These are phyloP conservation scores for Uromyces viciae-fabae DNA, from an alignment of 1,284 basidiomycete species.

Conservation along the genomic window DNA sequence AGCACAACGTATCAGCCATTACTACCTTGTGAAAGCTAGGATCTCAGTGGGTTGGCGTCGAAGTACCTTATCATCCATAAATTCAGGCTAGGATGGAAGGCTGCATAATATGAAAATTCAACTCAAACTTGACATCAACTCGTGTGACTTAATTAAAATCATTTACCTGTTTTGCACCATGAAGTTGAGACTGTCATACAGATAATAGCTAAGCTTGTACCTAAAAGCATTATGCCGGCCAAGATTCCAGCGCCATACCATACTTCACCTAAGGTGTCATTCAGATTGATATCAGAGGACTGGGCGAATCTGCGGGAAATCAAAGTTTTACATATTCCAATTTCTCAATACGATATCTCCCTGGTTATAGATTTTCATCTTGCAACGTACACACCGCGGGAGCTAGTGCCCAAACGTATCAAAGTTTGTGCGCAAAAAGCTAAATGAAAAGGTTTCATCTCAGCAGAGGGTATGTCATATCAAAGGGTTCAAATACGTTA, in stretches of 20 bases:
- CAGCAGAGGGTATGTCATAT: not conserved
- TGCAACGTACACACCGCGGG: constrained; percentile 23
- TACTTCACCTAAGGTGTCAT: constrained; percentile 25
- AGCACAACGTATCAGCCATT: not conserved
- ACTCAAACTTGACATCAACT: not conserved
- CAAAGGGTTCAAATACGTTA: not conserved
- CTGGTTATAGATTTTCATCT: too few species aligned
- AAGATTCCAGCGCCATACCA: constrained; percentile 13
- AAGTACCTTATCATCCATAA: constrained; percentile 32
- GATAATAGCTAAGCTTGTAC: constrained; percentile 3
- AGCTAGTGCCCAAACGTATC: constrained; percentile 12
- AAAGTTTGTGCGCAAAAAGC: constrained; percentile 10
- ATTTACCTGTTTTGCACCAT: constrained; percentile 25
- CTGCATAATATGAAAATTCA: not conserved
- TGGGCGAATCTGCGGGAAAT: constrained; percentile 7
- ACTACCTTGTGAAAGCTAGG: not conserved
- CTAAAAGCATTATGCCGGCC: constrained; percentile 9
- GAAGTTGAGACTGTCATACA: constrained; percentile 17
- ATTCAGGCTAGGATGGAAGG: constrained; percentile 1
- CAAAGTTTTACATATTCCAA: not conserved
- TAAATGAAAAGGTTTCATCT: not conserved
- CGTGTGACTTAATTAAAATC: not conserved
- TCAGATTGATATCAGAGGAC: constrained; percentile 22
- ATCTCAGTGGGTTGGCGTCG: not conserved
- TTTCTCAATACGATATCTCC: too few species aligned